Conservation (phyloP, 306 rosid genomes). For the Canavalia ensiformis region DNA sequence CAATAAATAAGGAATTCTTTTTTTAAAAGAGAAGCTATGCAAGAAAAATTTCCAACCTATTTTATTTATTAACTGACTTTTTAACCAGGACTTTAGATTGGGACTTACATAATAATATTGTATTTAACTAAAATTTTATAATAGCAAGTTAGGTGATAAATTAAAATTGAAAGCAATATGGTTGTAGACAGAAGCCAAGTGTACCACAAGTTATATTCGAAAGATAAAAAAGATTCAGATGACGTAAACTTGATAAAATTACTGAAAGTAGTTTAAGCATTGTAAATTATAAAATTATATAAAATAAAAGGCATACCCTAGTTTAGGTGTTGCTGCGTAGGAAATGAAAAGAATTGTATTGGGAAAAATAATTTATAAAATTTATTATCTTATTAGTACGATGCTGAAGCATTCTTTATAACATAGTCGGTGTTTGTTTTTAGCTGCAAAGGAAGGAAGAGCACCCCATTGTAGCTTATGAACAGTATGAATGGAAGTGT, state of each 20-base stretch:
- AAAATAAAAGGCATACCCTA: not conserved
- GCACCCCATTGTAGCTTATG: not conserved
- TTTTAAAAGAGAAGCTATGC: not conserved
- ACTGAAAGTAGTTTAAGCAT: not conserved
- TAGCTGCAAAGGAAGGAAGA: not conserved
- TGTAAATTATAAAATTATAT: not conserved
- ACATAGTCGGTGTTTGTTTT: conserved; percentile 3
- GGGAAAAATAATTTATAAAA: not conserved
- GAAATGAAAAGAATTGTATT: not conserved
- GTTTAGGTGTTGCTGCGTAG: not conserved
- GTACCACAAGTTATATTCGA: not conserved
- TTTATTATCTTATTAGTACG: not conserved
- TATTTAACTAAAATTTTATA: not conserved
- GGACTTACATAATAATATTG: not conserved
- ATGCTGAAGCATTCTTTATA: not conserved
- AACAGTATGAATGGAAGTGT: not conserved
- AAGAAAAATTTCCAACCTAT: not conserved
- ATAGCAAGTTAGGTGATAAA: not conserved
- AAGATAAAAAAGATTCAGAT: conserved; percentile 1
- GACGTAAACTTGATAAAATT: not conserved
- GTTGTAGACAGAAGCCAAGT: not conserved
- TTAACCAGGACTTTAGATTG: not conserved
- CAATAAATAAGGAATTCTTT: not conserved
- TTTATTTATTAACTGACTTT: not conserved
- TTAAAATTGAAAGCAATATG: conserved; percentile 6